A percentile compares a stretch with the other conserved stretches of the same genome.
Evolutionary conservation across 495 filamentous ascomycete species (phyloP).

Genomic region (Amphirosellinia nigrospora): DNA sequence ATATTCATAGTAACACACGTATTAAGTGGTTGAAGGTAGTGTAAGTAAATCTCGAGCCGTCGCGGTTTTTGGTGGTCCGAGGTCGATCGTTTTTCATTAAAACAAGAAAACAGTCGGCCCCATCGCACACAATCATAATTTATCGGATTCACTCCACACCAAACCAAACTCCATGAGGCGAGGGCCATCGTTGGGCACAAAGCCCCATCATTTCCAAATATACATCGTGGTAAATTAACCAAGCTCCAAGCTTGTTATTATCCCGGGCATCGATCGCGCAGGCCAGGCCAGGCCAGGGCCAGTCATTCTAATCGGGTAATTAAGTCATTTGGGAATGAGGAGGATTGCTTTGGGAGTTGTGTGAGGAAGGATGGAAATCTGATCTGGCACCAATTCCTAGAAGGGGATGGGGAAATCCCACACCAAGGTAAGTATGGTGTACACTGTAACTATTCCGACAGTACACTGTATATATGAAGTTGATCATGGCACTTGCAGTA

Average conservation of each 20-base stretch:
- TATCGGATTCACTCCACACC: constrained; percentile 7
- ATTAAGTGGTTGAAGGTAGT: too few relatives aligned
- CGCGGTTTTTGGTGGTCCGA: constrained; percentile 4
- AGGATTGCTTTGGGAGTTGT: not conserved
- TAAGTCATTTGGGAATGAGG: not conserved
- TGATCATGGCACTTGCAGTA: constrained; percentile 1
- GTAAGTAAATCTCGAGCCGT: not conserved
- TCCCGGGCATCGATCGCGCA: not conserved
- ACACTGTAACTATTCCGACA: not conserved
- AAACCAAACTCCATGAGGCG: not conserved
- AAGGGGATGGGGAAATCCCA: not conserved
- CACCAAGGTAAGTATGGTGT: not conserved
- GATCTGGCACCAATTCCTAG: not conserved
- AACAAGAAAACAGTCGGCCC: not conserved
- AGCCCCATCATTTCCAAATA: constrained; percentile 9
- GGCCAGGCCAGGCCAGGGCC: not conserved
- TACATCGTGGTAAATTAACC: constrained; percentile 2
- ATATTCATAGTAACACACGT: constrained; percentile 28
- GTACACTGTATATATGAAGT: not conserved
- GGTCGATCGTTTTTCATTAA: not conserved
- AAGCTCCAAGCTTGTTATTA: not conserved
- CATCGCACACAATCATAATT: constrained; percentile 1
- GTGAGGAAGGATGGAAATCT: not conserved
- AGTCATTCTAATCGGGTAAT: not conserved
- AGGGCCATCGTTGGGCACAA: not conserved